Evolutionary conservation across 345 rosid genomes (phyloP).

Genomic region (Citrus reticulata): DNA sequence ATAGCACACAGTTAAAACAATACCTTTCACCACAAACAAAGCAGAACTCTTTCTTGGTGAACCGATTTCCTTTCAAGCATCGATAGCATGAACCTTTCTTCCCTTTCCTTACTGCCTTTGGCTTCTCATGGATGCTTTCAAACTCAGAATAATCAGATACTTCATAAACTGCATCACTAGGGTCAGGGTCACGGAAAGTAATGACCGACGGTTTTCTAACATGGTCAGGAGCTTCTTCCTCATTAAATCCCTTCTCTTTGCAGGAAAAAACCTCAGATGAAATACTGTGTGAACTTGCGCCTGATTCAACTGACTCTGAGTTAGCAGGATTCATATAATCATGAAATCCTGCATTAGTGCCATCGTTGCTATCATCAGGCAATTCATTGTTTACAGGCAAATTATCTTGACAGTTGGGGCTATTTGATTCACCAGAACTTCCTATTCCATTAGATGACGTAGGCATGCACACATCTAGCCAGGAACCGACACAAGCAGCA

Average conservation of each 20-base stretch:
- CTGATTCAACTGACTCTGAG: conserved; percentile 25
- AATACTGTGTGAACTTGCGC: conserved; percentile 17
- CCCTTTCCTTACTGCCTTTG: conserved; percentile 53
- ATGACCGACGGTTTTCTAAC: conserved; percentile 46
- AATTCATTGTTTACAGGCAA: conserved; percentile 4
- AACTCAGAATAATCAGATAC: conserved; percentile 34
- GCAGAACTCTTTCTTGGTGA: conserved; percentile 73
- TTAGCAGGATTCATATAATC: conserved; percentile 29
- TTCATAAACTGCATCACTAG: conserved; percentile 29
- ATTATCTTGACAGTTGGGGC: conserved; percentile 16
- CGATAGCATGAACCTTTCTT: conserved; percentile 81
- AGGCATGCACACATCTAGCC: neutral
- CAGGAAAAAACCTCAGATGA: conserved; percentile 44
- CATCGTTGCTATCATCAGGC: conserved; percentile 6
- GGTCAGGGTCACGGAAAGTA: conserved; percentile 56
- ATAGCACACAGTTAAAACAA: conserved; percentile 59
- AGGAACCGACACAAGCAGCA: conserved; percentile 57
- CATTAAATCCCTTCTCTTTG: conserved; percentile 30
- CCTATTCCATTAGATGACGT: conserved; percentile 20
- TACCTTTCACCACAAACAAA: conserved; percentile 84
- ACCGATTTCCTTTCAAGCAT: conserved; percentile 62
- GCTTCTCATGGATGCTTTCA: conserved; percentile 30
- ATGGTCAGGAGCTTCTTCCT: conserved; percentile 31
- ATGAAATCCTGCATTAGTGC: conserved; percentile 11
- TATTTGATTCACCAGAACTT: conserved; percentile 18